Percentiles rank a stretch among this genome's conserved stretches.
These are phyloP conservation scores for Cladophialophora exuberans DNA, from an alignment of 2,329 filamentous ascomycete genomes.

Conservation along the genomic window DNA sequence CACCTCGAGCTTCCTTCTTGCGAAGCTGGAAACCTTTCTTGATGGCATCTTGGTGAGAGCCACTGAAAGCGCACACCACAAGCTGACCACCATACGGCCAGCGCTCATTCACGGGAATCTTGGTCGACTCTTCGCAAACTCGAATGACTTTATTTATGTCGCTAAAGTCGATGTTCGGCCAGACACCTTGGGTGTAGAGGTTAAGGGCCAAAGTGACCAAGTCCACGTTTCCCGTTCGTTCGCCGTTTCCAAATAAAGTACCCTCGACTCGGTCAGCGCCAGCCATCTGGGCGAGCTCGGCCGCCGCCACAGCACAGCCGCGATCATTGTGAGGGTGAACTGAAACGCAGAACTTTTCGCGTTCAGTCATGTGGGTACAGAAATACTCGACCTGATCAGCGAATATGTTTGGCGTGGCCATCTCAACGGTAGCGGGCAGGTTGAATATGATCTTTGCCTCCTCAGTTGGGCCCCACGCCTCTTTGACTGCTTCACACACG, in stretches of 20 bases:
- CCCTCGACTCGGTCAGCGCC: conserved; percentile 93
- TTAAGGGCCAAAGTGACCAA: conserved; percentile 90
- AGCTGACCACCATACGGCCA: conserved; percentile 89
- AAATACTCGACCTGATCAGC: conserved; percentile 98
- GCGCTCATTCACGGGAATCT: conserved; percentile 88
- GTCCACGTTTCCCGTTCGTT: conserved; percentile 94
- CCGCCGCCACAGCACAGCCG: conserved; percentile 84
- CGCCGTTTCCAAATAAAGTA: conserved; percentile 91
- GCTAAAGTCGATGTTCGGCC: conserved; percentile 86
- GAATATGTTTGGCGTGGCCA: conserved; percentile 92
- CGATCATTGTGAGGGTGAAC: conserved; percentile 95
- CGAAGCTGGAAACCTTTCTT: conserved; percentile 80
- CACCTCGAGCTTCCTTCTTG: conserved; percentile 59
- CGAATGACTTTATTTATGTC: conserved; percentile 85
- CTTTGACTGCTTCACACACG: conserved; percentile 92
- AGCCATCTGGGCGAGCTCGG: conserved; percentile 94
- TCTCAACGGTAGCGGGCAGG: conserved; percentile 91
- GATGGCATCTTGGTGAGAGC: conserved; percentile 93
- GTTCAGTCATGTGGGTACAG: conserved; percentile 78
- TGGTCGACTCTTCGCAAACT: conserved; percentile 87
- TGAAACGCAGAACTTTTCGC: conserved; percentile 85
- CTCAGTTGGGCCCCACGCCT: conserved; percentile 80
- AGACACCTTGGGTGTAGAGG: conserved; percentile 89
- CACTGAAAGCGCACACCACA: conserved; percentile 90
- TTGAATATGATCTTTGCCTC: conserved; percentile 91